A percentile compares a stretch with the other conserved stretches of the same genome.
phyloP scores from a whole-genome alignment of 805 yeast genomes.

The Candida multigemmis region DNA sequence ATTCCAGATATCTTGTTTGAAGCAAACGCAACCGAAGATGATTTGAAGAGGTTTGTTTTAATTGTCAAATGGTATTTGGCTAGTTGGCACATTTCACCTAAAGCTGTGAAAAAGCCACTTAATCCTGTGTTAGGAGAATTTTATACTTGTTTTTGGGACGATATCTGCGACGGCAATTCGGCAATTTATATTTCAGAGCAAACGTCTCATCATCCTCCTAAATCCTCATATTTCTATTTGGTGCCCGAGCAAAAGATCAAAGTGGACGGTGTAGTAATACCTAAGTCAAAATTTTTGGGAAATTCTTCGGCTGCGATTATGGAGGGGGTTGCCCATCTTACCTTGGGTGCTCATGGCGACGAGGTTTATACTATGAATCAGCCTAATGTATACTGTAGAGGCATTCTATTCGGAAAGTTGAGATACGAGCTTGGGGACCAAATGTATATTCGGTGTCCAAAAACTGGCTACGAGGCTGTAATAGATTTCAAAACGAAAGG shows the following conservation, averaged over 20 bases:
- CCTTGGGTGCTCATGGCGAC: conserved; percentile 52
- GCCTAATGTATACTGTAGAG: conserved; percentile 93
- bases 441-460: conserved; percentile 61
- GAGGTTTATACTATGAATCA: conserved; percentile 84
- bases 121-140: conserved; percentile 92
- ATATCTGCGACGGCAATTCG: conserved; percentile 51
- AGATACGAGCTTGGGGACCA: conserved; percentile 91
- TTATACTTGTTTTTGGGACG: conserved; percentile 88
- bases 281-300: conserved; percentile 83
- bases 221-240: conserved; percentile 84
- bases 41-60: conserved; percentile 58
- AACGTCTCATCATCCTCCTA: conserved; percentile 98
- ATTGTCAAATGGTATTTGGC: conserved; percentile 87
- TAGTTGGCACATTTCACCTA: conserved; percentile 97
- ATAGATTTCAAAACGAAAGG: conserved; percentile 95
- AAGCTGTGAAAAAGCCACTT: conserved; percentile 94
- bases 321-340: conserved; percentile 79
- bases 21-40: conserved; percentile 55
- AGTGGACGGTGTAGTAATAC: conserved; percentile 83
- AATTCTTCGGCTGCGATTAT: conserved; percentile 95
- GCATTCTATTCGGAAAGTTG: conserved; percentile 83
- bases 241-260: conserved; percentile 75
- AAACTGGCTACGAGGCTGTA: conserved; percentile 55
- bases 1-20: conserved; percentile 67
- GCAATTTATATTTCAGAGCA: conserved; percentile 91